Base-by-base conservation (phyloP, 139 green algal species). In the Picochlorum sp. region DNA sequence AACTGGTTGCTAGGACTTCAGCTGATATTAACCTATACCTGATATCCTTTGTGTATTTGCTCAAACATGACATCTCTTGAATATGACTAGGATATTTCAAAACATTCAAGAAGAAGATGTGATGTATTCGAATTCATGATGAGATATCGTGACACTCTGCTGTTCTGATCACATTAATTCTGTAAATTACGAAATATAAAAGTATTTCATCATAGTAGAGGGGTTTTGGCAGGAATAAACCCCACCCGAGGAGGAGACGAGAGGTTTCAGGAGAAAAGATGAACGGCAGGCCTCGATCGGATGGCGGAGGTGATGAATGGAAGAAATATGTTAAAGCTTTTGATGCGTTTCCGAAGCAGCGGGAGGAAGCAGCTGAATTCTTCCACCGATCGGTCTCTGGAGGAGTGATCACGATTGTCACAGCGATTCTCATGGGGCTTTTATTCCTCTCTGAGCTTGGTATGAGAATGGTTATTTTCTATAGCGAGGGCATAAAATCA, bases 391-490 rank as follows among this genome's bases (percentile, higher is more conserved):
- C 93, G 0, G 66, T 85, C 6, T 82, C 74, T 0, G 93, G 93
- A 1, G 92, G 92, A 16, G 70, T 95, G n/a, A 95, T 98, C 68
- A 98, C 93, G 6, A 75, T 98, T 45, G 77, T 87, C 3, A 79
- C 87, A 3, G 79, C 76, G 11, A 49, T 90, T 16, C 62, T 98
- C 11, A 98, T 98, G 93, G 45, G 81, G 1, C 30, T 94, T 2
- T 79, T 98, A 3, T 98, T 98, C 72, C 60, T 95, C 0, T 90
- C 79, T 2, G 92, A 98, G 70, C 77, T 96, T 3, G 63, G 86
- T 95, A 63, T 82, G 88, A 13, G 34, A 78, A 3, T 15, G 21
- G 6, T 20, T 34, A 41, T 14, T 0, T 30, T n/a, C 16, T 28
- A 28, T 28, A 18, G 16, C n/a, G 6, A 20, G 16, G 56, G 0